Percentiles rank a stretch among this genome's conserved stretches.
Conservation (phyloP, 2,329 filamentous ascomycete species). For the Ophiostoma sp. region DNA sequence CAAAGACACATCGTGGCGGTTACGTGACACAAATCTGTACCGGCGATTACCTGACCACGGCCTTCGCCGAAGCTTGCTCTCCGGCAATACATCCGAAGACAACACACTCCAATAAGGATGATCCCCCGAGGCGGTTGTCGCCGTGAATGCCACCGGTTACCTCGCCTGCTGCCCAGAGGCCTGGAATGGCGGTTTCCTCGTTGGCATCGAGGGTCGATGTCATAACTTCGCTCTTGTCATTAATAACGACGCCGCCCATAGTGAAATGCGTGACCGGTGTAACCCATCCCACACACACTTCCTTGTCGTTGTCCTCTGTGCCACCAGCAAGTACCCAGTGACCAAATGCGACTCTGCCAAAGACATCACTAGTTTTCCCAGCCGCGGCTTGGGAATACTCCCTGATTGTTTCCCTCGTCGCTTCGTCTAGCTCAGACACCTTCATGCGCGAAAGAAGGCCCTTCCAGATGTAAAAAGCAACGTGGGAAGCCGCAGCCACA, state of each 20-base stretch:
- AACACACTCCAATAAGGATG: slow-evolving; percentile 92
- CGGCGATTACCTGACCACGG: not conserved
- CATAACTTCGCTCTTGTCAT: slow-evolving; percentile 92
- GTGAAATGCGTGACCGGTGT: slow-evolving; percentile 99
- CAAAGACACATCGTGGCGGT: not conserved
- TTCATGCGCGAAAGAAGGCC: slow-evolving; percentile 99
- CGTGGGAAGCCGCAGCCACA: slow-evolving; percentile 97
- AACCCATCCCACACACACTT: slow-evolving; percentile 77
- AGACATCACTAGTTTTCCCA: slow-evolving; percentile 93
- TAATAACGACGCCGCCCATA: slow-evolving; percentile 99
- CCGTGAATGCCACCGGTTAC: slow-evolving; percentile 97
- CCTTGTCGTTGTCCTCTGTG: slow-evolving; percentile 69
- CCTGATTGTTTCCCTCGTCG: slow-evolving; percentile 84
- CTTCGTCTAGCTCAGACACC: slow-evolving; percentile 81
- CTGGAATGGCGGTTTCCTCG: slow-evolving; percentile 87
- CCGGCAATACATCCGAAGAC: slow-evolving; percentile 98
- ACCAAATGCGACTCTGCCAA: slow-evolving; percentile 98
- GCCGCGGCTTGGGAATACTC: slow-evolving; percentile 93
- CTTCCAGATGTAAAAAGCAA: slow-evolving; percentile 96
- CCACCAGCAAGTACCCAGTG: slow-evolving; percentile 72
- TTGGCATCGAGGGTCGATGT: slow-evolving; percentile 53
- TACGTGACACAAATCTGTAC: not conserved
- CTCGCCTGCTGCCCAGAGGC: slow-evolving; percentile 95
- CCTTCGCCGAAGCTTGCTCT: slow-evolving; percentile 73
- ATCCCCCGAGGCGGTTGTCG: slow-evolving; percentile 96